Base-by-base conservation (phyloP, 2,329 filamentous ascomycete species). In the Chaetomiaceae sp. region DNA sequence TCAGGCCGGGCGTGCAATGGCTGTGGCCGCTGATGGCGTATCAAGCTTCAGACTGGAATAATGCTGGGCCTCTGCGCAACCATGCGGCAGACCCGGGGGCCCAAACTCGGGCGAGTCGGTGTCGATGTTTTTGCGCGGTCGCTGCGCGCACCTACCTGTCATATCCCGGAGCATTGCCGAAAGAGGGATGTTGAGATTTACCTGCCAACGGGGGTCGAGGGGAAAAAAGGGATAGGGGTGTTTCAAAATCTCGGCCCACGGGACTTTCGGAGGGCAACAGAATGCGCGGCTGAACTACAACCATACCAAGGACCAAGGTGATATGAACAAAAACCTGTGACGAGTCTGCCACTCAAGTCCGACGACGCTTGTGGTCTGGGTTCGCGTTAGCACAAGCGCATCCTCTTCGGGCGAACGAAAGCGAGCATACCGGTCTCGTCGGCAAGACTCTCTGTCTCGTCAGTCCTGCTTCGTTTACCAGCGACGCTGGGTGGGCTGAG, bases 401-500 rank as follows among this genome's bases (percentile, higher is more conserved):
- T 19, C 26, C 34, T 19, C 19, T 49, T 41, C 12, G 6, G 10
- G 9, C 26, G 26, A 22, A 19, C 47, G 33, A 15, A 44, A 2
- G 11, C 14, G 1, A 26, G 37, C 56, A 52, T 58, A 60, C 58
- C 58, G 49, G 52, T 50, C 49, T 59, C 57, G 20, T 59, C 57
- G 45, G 47, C 49, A 34, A 57, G 51, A 47, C 53, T 49, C 53
- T 57, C 55, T 27, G 39, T 19, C 32, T 59, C 56, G 38, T 59
- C 55, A 41, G 51, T 49, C 47, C 65, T 60, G 42, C 50, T 51
- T 51, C 65, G 59, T 51, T 67, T 67, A 32, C 52, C 56, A 38
- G 60, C 55, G 35, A 51, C 41, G 41, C 58, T 59, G 24, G 56
- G 49, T 35, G 60, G 54, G 5, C 55, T 55, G 14, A 54, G 56